phyloP scores from a whole-genome alignment of 2,329 filamentous ascomycete genomes.

The Nigrograna mackinnonii region DNA sequence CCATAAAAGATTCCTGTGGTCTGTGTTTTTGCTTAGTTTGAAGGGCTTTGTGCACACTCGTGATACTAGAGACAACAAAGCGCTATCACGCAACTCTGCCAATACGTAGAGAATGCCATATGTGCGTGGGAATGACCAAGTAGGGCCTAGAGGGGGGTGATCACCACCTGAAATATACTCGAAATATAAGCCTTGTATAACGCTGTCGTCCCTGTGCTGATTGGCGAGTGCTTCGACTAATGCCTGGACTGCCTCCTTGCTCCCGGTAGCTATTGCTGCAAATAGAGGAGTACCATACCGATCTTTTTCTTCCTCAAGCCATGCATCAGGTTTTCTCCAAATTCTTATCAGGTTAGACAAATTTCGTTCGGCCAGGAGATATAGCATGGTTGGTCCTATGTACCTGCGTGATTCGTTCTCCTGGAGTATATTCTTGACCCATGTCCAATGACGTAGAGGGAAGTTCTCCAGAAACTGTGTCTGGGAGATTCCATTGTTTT shows the following conservation, averaged over 20 bases:
- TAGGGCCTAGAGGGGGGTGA: no score
- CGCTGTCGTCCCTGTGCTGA: no score
- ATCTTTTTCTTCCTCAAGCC: constrained; percentile 23
- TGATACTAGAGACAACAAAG: no score
- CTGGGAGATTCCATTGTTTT: constrained; percentile 18
- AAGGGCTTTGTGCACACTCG: no score
- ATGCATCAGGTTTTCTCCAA: constrained; percentile 17
- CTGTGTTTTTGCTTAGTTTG: no score
- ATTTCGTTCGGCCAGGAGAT: constrained; percentile 17
- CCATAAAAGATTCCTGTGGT: no score
- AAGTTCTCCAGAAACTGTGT: constrained; percentile 20
- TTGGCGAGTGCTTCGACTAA: no score
- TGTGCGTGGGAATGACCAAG: no score
- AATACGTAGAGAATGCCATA: no score
- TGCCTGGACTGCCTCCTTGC: constrained; percentile 24
- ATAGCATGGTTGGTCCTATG: constrained; percentile 15
- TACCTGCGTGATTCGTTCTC: constrained; percentile 16
- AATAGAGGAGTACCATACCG: constrained; percentile 36
- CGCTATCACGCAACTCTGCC: no score
- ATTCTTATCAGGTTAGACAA: constrained; percentile 31
- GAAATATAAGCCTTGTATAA: no score
- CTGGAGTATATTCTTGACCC: constrained; percentile 34
- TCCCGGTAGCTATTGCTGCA: constrained; percentile 34
- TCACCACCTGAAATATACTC: no score
- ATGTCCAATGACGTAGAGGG: constrained; percentile 24